These are phyloP conservation scores for Aspergillus egyptiacus DNA, from an alignment of 495 filamentous ascomycete species.

Conservation along the genomic window DNA sequence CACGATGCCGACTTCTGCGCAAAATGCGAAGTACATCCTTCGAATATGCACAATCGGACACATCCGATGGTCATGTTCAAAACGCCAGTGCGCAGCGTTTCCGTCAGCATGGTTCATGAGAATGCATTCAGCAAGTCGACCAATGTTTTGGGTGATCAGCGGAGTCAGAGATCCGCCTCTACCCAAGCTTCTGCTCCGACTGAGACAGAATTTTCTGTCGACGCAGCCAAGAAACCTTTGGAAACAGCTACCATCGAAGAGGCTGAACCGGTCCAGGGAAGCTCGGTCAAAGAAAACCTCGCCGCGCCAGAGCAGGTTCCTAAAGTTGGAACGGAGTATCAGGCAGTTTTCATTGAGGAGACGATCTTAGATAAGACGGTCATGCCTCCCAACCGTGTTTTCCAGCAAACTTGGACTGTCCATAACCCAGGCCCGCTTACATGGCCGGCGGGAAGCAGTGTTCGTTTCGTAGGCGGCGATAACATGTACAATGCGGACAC, in stretches of 20 bases:
- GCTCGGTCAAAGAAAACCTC: constrained; percentile 21
- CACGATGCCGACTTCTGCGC: constrained; percentile 95
- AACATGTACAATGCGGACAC: constrained; percentile 87
- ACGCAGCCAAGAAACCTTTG: constrained; percentile 53
- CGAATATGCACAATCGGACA: constrained; percentile 81
- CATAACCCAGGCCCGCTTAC: constrained; percentile 69
- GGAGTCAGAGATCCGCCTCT: constrained; percentile 31
- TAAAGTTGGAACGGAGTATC: constrained; percentile 31
- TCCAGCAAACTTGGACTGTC: constrained; percentile 89
- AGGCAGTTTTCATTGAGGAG: constrained; percentile 76
- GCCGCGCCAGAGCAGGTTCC: constrained; percentile 16
- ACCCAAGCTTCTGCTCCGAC: constrained; percentile 39
- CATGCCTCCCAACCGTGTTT: constrained; percentile 59
- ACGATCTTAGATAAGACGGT: constrained; percentile 70
- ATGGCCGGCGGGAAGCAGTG: constrained; percentile 87
- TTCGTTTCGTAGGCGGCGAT: constrained; percentile 89
- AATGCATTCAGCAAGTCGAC: constrained; percentile 56
- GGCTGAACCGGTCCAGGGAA: constrained; percentile 45
- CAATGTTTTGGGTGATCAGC: constrained; percentile 62
- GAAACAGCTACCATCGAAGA: constrained; percentile 55
- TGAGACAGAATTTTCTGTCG: constrained; percentile 15
- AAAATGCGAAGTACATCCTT: constrained; percentile 82
- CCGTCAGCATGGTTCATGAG: constrained; percentile 77
- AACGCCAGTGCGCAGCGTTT: constrained; percentile 83
- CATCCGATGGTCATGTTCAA: constrained; percentile 97